Evolutionary conservation across 345 rosid species (phyloP).

Genomic region (Camelina neglecta): DNA sequence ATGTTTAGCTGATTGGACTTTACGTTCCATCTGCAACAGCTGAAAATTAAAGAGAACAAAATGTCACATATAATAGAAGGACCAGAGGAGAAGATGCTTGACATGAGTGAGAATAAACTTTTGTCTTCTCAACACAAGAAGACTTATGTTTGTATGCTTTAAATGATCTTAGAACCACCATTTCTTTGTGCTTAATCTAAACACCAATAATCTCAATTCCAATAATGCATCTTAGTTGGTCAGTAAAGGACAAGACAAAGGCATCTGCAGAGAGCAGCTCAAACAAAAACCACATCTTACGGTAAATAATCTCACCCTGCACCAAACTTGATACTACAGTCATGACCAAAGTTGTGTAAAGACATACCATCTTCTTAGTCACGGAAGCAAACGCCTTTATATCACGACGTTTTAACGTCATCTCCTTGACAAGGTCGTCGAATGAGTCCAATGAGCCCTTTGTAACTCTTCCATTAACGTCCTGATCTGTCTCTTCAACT

Average conservation of each 20-base stretch:
- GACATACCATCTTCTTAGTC: conserved; percentile 81
- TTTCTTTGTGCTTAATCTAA: conserved; percentile 14
- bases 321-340: conserved; percentile 9
- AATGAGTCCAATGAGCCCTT: conserved; percentile 65
- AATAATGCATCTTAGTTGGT: neutral
- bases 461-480: conserved; percentile 42
- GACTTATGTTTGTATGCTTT: neutral
- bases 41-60: conserved; percentile 43
- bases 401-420: conserved; percentile 66
- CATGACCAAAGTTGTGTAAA: neutral
- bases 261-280: neutral
- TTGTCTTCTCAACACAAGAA: neutral
- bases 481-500: conserved; percentile 62
- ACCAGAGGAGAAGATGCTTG: neutral
- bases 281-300: neutral
- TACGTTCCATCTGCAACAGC: conserved; percentile 75
- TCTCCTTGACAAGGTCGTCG: conserved; percentile 70
- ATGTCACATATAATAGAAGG: conserved; percentile 12
- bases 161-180: conserved; percentile 1
- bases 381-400: conserved; percentile 74
- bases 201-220: conserved; percentile 9
- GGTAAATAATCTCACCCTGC: neutral
- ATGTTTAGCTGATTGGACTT: conserved; percentile 72
- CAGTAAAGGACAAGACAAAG: neutral
- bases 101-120: neutral